Evolutionary conservation across 202 grass and related monocot genomes (phyloP), one percentile per base, ranked within the genome.

Genomic region (Bolboschoenoplectus hybrid): DNA sequence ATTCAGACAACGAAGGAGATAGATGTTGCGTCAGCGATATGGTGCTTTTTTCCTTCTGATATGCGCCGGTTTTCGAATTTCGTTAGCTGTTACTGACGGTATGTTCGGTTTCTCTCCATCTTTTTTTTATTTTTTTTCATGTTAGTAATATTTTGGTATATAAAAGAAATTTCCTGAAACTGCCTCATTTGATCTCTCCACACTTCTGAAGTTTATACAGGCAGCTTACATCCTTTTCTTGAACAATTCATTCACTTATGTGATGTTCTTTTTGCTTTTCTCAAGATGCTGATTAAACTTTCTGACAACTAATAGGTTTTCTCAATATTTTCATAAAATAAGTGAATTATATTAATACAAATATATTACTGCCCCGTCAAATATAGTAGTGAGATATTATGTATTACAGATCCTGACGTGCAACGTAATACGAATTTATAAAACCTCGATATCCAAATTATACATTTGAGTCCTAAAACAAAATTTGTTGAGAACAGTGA

Each of bases 71-170:
- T 41, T 86, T 45, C 61, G 35, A 10, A 43, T 49, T 26, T 85
- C 74, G 45, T 85, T 86, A 9, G 74, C 73, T 51, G 75, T 89
- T 69, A 70, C 9, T 0, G 91, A 96, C 9, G 85, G 91, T 93
- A 67, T 91, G 87, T 19, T 78, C 63, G 60, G n/a, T 44, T 35
- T 32, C 57, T 74, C 14, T 16, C 3, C 5, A 66, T 45, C 77
- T 67, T 39, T 50, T n/a, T 77, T 34, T 49, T 38, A 26, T 26
- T 26, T 35, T 26, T 26, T 69, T 17, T 3, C 2, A 69, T 69
- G 13, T 44, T 43, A 11, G 6, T 43, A 69, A 41, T 69, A 11
- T 65, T 65, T 65, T 20, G 2, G 14, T 68, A 43, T 44, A 43
- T 69, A 16, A 56, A 56, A 56, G 53, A 56, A 56, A 56, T 56